Evolutionary conservation across 2,329 filamentous ascomycete genomes (phyloP).

Genomic region (Helotiales sp.): DNA sequence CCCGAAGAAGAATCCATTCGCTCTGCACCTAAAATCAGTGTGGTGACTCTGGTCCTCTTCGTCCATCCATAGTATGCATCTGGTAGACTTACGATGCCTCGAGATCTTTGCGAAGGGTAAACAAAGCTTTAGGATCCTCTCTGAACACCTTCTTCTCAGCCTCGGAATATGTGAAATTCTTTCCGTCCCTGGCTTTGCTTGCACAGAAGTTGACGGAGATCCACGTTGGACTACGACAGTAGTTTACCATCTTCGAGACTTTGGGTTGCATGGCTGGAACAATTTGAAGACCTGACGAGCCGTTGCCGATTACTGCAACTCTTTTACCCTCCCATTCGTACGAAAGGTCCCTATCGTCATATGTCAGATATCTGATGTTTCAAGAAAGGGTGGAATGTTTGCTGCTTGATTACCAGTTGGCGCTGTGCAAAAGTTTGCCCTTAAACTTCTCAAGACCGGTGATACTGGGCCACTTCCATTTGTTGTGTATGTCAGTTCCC

Average conservation of each 20-base stretch:
- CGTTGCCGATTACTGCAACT: conserved; percentile 56
- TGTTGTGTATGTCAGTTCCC: too few relatives aligned
- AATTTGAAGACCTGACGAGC: conserved; percentile 58
- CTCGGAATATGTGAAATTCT: conserved; percentile 42
- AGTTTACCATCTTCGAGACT: conserved; percentile 8
- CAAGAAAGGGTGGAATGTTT: not conserved
- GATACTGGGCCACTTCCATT: not conserved
- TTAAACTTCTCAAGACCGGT: not conserved
- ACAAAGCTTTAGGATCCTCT: conserved; percentile 45
- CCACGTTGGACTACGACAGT: conserved; percentile 64
- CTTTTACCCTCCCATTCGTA: conserved; percentile 53
- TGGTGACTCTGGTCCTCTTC: too few relatives aligned
- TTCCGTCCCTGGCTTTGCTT: conserved; percentile 42
- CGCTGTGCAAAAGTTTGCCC: not conserved
- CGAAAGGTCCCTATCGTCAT: conserved; percentile 59
- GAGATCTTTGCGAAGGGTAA: conserved; percentile 47
- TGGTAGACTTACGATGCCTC: not conserved
- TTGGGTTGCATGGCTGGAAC: conserved; percentile 48
- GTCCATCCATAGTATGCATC: too few relatives aligned
- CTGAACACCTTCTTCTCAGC: conserved; percentile 47
- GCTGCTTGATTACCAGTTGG: not conserved
- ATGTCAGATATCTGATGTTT: too few relatives aligned
- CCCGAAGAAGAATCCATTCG: conserved; percentile 12
- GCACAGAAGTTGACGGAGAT: conserved; percentile 57
- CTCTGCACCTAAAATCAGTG: conserved; percentile 33